Evolutionary conservation across 805 yeast genomes (phyloP).

Genomic region (Peterozyma toletana): DNA sequence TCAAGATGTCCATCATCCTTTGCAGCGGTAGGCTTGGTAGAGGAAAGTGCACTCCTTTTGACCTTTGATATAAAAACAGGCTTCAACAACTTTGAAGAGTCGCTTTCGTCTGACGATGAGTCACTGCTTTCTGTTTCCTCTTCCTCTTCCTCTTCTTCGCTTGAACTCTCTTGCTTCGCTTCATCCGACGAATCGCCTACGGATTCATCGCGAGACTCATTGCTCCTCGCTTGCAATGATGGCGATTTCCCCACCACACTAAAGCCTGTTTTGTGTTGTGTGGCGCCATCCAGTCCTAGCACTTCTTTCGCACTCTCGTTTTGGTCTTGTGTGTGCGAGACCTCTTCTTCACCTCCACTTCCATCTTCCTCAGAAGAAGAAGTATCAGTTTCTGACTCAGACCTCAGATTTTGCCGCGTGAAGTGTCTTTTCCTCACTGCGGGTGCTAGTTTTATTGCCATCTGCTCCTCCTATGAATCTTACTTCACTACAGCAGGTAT

Average conservation of each 20-base stretch:
- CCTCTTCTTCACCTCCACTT: background rate
- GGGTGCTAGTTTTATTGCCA: background rate
- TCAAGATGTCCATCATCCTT: background rate
- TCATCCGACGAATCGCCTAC: background rate
- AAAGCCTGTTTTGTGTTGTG: too few species aligned
- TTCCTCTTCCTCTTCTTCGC: constrained; percentile 2
- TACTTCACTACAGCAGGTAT: background rate
- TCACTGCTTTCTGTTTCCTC: background rate
- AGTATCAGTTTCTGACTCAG: constrained; percentile 21
- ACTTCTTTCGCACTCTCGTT: background rate
- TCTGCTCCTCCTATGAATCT: background rate
- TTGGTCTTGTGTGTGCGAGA: background rate
- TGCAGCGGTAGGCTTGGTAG: too few species aligned
- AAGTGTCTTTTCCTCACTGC: constrained; percentile 7
- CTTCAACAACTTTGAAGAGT: background rate
- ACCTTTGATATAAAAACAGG: background rate
- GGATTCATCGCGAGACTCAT: background rate
- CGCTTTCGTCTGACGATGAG: background rate
- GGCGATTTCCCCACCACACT: too few species aligned
- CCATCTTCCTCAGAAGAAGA: constrained; percentile 15
- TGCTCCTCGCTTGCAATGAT: background rate
- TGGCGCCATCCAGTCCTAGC: background rate
- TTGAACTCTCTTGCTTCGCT: background rate
- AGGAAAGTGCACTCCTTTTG: background rate
- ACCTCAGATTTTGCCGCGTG: constrained; percentile 8